Conservation (phyloP, 2,329 filamentous ascomycete genomes). For the Colletotrichum kahawae region DNA sequence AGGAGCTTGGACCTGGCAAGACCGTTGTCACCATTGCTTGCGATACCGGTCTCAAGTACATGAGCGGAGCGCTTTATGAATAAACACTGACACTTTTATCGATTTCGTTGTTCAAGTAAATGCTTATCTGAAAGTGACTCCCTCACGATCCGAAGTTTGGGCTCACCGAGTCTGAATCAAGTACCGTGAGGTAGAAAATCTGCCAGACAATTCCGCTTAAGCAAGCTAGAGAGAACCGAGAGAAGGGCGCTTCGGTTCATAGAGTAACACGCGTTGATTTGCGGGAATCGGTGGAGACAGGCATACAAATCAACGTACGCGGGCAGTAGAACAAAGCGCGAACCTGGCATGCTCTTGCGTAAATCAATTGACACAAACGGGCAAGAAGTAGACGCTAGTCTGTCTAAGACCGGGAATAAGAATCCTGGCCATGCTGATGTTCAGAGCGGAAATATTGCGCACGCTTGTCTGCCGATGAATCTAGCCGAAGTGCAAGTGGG, state of each 20-base stretch:
- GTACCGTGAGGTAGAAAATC: not conserved
- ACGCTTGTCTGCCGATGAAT: not conserved
- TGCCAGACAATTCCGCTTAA: not conserved
- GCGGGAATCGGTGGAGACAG: not conserved
- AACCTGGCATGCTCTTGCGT: not conserved
- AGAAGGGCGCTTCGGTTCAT: not conserved
- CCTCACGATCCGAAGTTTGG: not conserved
- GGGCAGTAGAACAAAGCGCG: not conserved
- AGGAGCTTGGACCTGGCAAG: conserved; percentile 2
- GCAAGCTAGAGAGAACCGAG: not conserved
- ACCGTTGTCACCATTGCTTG: conserved; percentile 1
- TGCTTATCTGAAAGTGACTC: not conserved
- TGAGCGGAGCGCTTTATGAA: not conserved
- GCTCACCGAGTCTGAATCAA: not conserved
- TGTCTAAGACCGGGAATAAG: not conserved
- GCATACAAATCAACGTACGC: not conserved
- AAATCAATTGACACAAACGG: not conserved
- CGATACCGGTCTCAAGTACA: conserved; percentile 8
- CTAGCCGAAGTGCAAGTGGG: not conserved
- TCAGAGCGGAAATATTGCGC: not conserved
- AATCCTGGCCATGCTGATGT: not conserved
- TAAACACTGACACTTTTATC: not conserved
- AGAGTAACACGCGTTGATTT: not conserved
- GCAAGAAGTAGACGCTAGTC: not conserved
- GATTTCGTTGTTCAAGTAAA: no score